Evolutionary conservation across 345 rosid species (phyloP), one percentile per base, ranked within the genome.

Genomic region (Moricandia moricandioides): DNA sequence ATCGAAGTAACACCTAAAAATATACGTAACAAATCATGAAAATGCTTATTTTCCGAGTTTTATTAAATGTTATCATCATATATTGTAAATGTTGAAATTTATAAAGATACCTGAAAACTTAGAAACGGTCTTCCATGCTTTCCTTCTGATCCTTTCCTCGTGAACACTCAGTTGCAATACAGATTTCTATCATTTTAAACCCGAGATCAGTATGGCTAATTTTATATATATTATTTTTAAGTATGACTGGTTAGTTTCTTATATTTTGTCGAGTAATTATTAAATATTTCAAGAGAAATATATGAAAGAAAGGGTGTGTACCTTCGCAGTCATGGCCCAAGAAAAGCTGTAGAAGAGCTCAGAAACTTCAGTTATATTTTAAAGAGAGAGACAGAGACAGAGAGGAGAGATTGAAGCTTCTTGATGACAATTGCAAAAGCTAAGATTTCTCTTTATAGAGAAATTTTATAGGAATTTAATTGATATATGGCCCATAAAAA

Each of bases 101-200:
- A n/a, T 29, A 24, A 8, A 72, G 2, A 33, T 81, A 86, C 97
- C 94, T 83, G 78, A 3, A 61, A 78, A 73, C 21, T 81, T 68
- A 52, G 91, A 87, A 69, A 72, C 94, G 6, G 29, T 77, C 57
- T 66, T 78, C 81, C 83, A 69, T 14, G 40, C 92, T 81, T 89
- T 91, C 68, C 72, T 79, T 75, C 77, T 91, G 62, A n/a, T 71
- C 68, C 71, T 87, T 3, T 81, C 81, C 16, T 82, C 87, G 34
- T 68, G 78, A 1, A 83, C 2, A 0, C 72, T 81, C 77, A 91
- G 29, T 83, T 84, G 85, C 76, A 91, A 49, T 37, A 87, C 86
- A 5, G 85, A 71, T 85, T 87, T 88, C 92, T 91, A 90, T 29
- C 39, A 40, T 34, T 61, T 51, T 0, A 5, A 73, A 65, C 3